Percentiles rank a stretch among this genome's conserved stretches.
Conservation (phyloP, 78 protist species). For the Dictyostelium capitatum region DNA sequence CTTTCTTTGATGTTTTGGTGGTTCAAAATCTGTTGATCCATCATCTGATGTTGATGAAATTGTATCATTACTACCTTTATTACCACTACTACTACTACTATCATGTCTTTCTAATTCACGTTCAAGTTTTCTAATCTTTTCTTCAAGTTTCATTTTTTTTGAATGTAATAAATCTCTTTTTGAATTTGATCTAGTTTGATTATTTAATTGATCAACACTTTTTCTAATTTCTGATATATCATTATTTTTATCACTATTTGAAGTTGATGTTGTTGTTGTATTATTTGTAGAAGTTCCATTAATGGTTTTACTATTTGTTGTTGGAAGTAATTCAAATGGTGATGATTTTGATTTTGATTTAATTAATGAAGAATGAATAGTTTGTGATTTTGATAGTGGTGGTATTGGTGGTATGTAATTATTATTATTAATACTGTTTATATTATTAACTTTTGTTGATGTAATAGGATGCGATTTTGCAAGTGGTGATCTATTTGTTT, state of each 20-base stretch:
- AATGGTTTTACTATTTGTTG: not conserved
- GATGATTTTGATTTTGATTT: not conserved
- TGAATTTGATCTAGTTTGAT: not conserved
- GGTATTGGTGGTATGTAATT: not conserved
- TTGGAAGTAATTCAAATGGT: not conserved
- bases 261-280: not conserved
- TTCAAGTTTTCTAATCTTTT: not conserved
- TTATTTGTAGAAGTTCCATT: not conserved
- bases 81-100: not conserved
- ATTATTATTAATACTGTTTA: slow-evolving; percentile 13
- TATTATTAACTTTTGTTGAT: not conserved
- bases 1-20: not conserved
- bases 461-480: not conserved
- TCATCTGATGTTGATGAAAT: not conserved
- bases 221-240: not conserved
- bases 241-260: not conserved
- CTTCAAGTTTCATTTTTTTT: not conserved
- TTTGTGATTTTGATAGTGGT: not conserved
- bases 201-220: not conserved
- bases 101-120: not conserved
- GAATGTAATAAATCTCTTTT: slow-evolving; percentile 1
- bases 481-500: not conserved
- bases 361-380: not conserved
- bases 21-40: not conserved
- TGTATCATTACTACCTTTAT: not conserved